A percentile compares a stretch with the other conserved stretches of the same genome.
phyloP scores from a whole-genome alignment of 169 alveolate species.

The Cystoisospora suis region DNA sequence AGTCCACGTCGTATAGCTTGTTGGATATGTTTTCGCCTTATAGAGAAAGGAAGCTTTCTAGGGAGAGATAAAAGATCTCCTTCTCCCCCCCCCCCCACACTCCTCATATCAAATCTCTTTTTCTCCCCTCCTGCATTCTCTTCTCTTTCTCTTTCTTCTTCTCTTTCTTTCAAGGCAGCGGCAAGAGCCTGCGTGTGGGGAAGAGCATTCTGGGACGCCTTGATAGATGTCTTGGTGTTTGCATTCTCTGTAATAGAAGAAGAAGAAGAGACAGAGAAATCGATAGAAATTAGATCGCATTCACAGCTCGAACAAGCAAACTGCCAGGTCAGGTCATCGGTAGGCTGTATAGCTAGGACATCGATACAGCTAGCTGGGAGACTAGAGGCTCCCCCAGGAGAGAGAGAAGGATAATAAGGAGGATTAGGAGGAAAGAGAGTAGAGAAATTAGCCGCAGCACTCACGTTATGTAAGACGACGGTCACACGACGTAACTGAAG shows the following conservation, averaged over 20 bases:
- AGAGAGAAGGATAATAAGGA: constrained; percentile 2
- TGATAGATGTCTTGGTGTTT: too few relatives aligned
- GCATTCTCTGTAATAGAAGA: not conserved
- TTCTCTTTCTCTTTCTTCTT: not conserved
- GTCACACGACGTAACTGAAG: constrained; percentile 56
- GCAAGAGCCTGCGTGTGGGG: too few relatives aligned
- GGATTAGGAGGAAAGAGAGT: constrained; percentile 41
- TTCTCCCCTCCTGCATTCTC: not conserved
- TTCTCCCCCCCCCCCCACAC: not conserved
- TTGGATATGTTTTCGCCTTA: constrained; percentile 32
- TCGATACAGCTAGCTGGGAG: constrained; percentile 12
- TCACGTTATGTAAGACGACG: constrained; percentile 22
- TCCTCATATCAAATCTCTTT: not conserved
- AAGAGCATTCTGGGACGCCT: too few relatives aligned
- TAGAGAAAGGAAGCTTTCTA: constrained; percentile 25
- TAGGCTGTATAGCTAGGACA: constrained; percentile 31
- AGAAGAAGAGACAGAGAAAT: not conserved
- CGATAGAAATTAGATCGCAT: constrained; percentile 29
- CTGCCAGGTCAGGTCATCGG: constrained; percentile 39
- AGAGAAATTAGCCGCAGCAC: constrained; percentile 37
- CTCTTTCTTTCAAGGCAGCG: too few relatives aligned
- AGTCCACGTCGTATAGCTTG: constrained; percentile 50
- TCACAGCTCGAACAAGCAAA: constrained; percentile 45
- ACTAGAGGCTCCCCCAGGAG: not conserved
- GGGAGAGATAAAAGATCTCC: not conserved